Base-by-base conservation (phyloP, 768 basidiomycete genomes). In the Pleurotus sapidus region DNA sequence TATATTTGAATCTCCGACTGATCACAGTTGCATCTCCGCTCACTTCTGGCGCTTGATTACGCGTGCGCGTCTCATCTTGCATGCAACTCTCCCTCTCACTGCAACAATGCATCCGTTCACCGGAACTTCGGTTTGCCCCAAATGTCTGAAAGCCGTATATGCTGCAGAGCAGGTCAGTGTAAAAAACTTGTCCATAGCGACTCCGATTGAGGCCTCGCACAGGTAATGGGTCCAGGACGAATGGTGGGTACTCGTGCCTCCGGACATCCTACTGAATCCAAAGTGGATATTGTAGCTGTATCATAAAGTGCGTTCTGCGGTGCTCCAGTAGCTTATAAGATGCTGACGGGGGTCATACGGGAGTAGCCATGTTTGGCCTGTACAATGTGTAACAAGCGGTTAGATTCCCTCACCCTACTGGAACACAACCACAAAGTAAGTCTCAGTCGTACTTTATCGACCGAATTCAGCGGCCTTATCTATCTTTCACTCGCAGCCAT, bases 211-310 rank as follows among this genome's bases (percentile, higher is more conserved):
- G 15, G 11, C 8, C 24, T 30, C 24, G 3, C 11, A 57, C 63
- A 92, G 89, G 83, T 83, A 27, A 84, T 95, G 77, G 93, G 93
- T 17, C 93, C 93, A 54, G 93, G 89, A 20, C 83, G 93, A 68
- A 93, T 89, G 84, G 93, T 92, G 66, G 65, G 82, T 61, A 47
- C 38, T 42, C 59, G 18, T 24, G 48, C 25, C 25, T 11, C 38
- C 57, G 51, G 23, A 8, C 14, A 8, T n/a, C 20, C 46, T 24
- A 43, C 34, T 20, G 58, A 30, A 42, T 55, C 17, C 55, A 39
- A 55, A 49, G 56, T 45, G 55, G 48, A 51, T 55, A 37, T 24
- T 24, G 63, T 40, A 91, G 90, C 77, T 91, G 42, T 94, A 91
- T 65, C 90, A 92, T 72, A 92, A 90, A 79, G 91, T 84, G 64